Base-by-base conservation (phyloP, 1,284 basidiomycete species). In the Austroboletus rostrupii region DNA sequence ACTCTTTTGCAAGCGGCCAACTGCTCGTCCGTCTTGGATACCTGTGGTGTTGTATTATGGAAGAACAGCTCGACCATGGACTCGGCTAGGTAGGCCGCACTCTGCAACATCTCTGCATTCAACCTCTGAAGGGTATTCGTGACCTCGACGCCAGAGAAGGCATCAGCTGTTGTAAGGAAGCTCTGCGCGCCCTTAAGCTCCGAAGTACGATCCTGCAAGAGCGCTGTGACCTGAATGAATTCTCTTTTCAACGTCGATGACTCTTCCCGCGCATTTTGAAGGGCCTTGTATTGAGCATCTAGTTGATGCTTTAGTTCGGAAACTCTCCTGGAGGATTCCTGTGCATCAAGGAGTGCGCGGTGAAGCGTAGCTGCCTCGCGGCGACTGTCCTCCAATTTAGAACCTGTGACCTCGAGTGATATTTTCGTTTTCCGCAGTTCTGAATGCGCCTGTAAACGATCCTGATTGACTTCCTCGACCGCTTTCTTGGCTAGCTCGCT, bases 141-240 rank as follows among this genome's bases (percentile, higher is more conserved):
- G 36, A 72, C 61, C 43, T 70, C 70, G 13, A 56, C 54, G 1
- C 67, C 70, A 19, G 69, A 67, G 47, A 61, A 62, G 4, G 57
- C 23, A 32, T 69, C 67, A 1, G 65, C 62, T 0, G 62, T 69
- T 1, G 56, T 61, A 40, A 71, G 56, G 55, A 65, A 70, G 40
- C 59, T 67, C 49, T 70, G 69, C 11, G 66, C 70, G 26, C 65
- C 69, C 48, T 72, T 70, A 23, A 71, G 60, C 48, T 70, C 68
- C 19, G 57, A 61, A 17, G 66, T 70, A 10, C 70, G 61, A 23
- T 67, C 60, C 11, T 67, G 55, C 12, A 70, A 45, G 17, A 70
- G 52, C 8, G 59, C 48, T 40, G 20, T 11, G 11, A 69, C 33
- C 26, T 66, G 66, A 14, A 45, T 45, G 29, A 68, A 68, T 23